Conservation (phyloP, 495 filamentous ascomycete genomes). For the Penicillium soppii region DNA sequence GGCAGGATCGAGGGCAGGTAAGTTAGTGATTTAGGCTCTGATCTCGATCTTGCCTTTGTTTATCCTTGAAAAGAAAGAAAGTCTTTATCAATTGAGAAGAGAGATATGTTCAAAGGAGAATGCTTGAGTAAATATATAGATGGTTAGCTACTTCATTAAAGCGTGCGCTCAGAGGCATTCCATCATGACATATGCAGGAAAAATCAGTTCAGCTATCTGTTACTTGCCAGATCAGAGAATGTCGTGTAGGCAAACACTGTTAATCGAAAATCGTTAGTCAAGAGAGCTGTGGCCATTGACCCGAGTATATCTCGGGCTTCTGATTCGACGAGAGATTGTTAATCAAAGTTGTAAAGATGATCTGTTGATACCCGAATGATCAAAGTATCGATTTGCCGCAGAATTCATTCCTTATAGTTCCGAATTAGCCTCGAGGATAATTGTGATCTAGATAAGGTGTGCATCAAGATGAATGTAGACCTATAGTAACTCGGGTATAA, state of each 20-base stretch:
- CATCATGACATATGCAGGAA: conserved; percentile 14
- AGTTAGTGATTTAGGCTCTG: neutral
- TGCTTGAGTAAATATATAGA: conserved; percentile 11
- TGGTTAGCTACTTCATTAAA: too few species aligned
- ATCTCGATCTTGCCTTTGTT: neutral
- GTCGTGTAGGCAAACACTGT: neutral
- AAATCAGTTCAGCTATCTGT: conserved; percentile 7
- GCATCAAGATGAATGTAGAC: neutral
- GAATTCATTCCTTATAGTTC: neutral
- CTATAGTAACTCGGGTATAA: conserved; percentile 4
- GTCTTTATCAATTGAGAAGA: neutral
- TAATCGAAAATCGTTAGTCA: conserved; percentile 4
- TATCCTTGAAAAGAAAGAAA: neutral
- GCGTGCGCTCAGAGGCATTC: neutral
- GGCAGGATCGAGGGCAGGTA: neutral
- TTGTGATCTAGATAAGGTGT: conserved; percentile 12
- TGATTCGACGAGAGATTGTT: conserved; percentile 14
- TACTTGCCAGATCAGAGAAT: neutral
- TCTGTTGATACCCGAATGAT: neutral
- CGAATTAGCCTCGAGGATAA: neutral
- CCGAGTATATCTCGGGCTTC: conserved; percentile 8
- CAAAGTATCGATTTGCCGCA: neutral
- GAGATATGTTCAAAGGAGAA: neutral
- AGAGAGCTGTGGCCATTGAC: neutral
- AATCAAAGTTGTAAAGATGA: neutral